Base-by-base conservation (phyloP, 2,329 filamentous ascomycete species). In the Epichloe sibirici region DNA sequence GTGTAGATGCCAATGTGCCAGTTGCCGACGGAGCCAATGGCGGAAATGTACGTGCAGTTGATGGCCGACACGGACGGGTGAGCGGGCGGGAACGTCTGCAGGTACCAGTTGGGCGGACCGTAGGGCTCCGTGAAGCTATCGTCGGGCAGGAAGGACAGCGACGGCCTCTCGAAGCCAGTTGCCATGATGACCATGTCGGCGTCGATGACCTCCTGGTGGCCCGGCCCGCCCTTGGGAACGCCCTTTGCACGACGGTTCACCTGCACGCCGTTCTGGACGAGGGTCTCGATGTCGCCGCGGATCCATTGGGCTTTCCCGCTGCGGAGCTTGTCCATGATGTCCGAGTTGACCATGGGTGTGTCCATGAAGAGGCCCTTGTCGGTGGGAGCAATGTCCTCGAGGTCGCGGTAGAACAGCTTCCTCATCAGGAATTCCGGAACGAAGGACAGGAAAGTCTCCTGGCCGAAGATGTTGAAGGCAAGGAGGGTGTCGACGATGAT, bases 1-100 rank as follows among this genome's bases (percentile, higher is more conserved):
- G 88, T 94, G 70, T 93, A 94, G 61, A 94, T 91, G 4, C 88
- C 89, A 45, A 94, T 91, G 62, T 94, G 88, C 77, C 86, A 91
- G 66, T 93, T 90, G 0, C 88, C 86, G 1, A 93, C 86, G 0
- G 85, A 86, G 0, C 87, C 88, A 53, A 93, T 90, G 4, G 83
- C 88, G 51, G 85, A 82, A 52, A 90, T 73, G 58, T 90, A 94
- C 0, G 88, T 93, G 72, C 85, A 78, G 68, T 95, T 94, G 69
- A 88, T 90, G 57, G 83, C 84, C 57, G 84, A 89, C 47, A 94
- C 76, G 37, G 81, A 83, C 0, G 84, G 79, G 58, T 90, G 84
- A 3, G 72, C 67, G 0, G 88, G 86, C 4, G 89, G 88, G 68
- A 94, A 94, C 0, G 86, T 86, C 66, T 94, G 88, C 0, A 94